A percentile compares a stretch with the other conserved stretches of the same genome.
Conservation (phyloP, 1,139 yeast species). For the Kodamaea sp. region DNA sequence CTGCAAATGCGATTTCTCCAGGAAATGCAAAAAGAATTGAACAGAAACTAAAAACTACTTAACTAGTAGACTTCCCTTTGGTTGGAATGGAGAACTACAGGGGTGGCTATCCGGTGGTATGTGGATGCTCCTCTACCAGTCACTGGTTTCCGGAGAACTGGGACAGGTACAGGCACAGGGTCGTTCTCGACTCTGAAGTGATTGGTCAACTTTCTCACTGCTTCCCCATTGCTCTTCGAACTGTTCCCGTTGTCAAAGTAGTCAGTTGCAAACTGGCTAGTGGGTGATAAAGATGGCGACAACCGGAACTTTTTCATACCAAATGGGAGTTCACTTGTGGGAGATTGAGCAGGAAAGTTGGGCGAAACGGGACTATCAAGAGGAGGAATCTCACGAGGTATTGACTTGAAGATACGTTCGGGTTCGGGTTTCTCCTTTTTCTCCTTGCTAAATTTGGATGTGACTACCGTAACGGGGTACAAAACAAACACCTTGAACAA, state of each 20-base stretch:
- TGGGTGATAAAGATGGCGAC: constrained; percentile 6
- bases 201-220: constrained; percentile 16
- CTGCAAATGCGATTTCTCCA: not conserved
- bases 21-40: too few species aligned
- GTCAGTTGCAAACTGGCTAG: not conserved
- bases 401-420: not conserved
- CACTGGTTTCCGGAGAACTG: not conserved
- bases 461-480: constrained; percentile 15
- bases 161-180: not conserved
- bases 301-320: constrained; percentile 13
- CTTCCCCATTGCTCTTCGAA: constrained; percentile 13
- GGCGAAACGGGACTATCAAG: not conserved
- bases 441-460: constrained; percentile 3
- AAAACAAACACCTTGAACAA: constrained; percentile 17
- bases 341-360: not conserved
- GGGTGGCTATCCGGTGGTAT: constrained; percentile 2
- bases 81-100: too few species aligned
- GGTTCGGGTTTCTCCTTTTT: constrained; percentile 1
- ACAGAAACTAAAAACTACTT: too few species aligned
- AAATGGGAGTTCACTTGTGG: not conserved
- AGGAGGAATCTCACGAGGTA: not conserved
- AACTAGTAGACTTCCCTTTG: too few species aligned
- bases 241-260: constrained; percentile 10
- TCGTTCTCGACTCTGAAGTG: too few species aligned
- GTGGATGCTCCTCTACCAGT: constrained; percentile 1